These are phyloP conservation scores for Carpinus fangiana DNA, from an alignment of 306 rosid genomes.

Conservation along the genomic window DNA sequence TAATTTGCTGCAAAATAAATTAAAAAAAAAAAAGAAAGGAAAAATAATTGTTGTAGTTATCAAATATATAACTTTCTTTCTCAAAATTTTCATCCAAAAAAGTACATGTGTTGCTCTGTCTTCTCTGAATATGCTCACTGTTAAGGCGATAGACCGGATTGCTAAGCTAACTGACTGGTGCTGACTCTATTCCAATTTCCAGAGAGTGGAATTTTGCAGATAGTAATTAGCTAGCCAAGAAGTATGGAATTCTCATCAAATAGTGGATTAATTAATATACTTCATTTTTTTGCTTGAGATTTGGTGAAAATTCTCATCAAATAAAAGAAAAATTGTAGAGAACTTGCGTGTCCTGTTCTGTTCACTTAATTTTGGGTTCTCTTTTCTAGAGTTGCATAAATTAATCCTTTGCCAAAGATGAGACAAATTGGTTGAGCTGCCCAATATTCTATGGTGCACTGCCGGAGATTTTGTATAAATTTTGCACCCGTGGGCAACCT, in stretches of 20 bases:
- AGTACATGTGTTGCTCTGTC: neutral
- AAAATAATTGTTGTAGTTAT: conserved; percentile 27
- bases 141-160: neutral
- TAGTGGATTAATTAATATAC: neutral
- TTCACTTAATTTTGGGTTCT: neutral
- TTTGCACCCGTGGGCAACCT: too few relatives aligned
- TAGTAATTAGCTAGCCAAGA: neutral
- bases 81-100: conserved; percentile 24
- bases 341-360: conserved; percentile 36
- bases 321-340: neutral
- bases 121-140: conserved; percentile 13
- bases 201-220: too few relatives aligned
- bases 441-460: neutral
- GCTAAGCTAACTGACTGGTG: too few relatives aligned
- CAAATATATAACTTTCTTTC: conserved; percentile 37
- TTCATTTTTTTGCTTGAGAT: neutral
- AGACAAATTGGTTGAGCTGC: conserved; percentile 28
- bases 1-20: conserved; percentile 37
- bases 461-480: too few relatives aligned
- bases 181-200: too few relatives aligned
- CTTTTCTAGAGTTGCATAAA: neutral
- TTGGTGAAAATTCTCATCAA: conserved; percentile 7
- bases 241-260: conserved; percentile 6
- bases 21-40: conserved; percentile 19
- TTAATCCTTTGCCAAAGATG: conserved; percentile 20